Conservation (phyloP, 306 rosid species). For the cucumber (Cucumis sativus) region Cucumber_9930_V3 NC_026661.2:11312001-11312500, state of each 20-base stretch:
- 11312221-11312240: slow-evolving; percentile 21
- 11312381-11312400: background rate
- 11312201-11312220: background rate
- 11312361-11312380: background rate
- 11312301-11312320: slow-evolving; percentile 70
- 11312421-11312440: background rate
- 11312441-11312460: background rate
- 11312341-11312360: background rate
- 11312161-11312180: slow-evolving; percentile 1
- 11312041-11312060: slow-evolving; percentile 46
- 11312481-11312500: no score
- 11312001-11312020: slow-evolving; percentile 40
- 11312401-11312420: background rate
- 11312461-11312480: background rate
- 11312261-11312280: background rate
- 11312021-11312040: slow-evolving; percentile 50
- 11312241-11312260: background rate
- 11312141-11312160: slow-evolving; percentile 6
- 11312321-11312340: slow-evolving; percentile 40
- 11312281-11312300: slow-evolving; percentile 12
- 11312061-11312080: slow-evolving; percentile 47
- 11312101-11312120: slow-evolving; percentile 36
- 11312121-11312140: slow-evolving; percentile 24
- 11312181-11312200: slow-evolving; percentile 19
- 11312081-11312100: slow-evolving; percentile 36